Evolutionary conservation across 805 yeast species (phyloP), one percentile per base, ranked within the genome.

Genomic region (Zygoascus ofunaensis): DNA sequence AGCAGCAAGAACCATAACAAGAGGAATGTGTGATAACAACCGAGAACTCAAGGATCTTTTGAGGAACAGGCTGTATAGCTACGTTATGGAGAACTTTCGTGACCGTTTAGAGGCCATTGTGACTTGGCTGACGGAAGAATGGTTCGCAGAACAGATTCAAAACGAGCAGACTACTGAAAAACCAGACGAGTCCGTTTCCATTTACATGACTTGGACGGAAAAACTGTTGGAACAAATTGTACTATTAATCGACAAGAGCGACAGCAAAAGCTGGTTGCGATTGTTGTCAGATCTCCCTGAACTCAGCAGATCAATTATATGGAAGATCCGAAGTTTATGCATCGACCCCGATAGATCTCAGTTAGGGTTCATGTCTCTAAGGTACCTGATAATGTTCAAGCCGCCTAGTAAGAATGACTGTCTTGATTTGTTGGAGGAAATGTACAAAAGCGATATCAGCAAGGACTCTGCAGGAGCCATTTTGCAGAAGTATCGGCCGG

Each of bases 41-140:
- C 32, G 37, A 10, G 22, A 34, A 18, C 61, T 63, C 23, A 75
- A 68, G 26, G 59, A 77, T 44, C 58, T 77, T 48, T 75, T 90
- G 10, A 71, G 96, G 53, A 77, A 74, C 19, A 76, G 86, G 19
- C 65, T 92, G 8, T 80, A 82, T 48, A 77, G 79, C 15, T 84
- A 82, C 58, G 80, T 87, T 44, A 69, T 85, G 55, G 79, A 73
- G 8, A 85, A 83, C 56, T 79, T 89, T 54, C 82, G 82, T 44
- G 70, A 68, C 7, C 69, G 90, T 30, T 71, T 89, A 10, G 94
- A 85, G 47, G 64, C 81, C 30, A 79, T 87, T 17, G 78, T 90
- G 33, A 87, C 83, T 50, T 92, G 99, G 99, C 66, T 92, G 44
- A 89, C 83, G 55, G 98, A 92, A 63, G 98, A 92, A 61, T 92